Conservation (phyloP, 176 grass and related monocot genomes). For the Bothriochloa decipiens region DNA sequence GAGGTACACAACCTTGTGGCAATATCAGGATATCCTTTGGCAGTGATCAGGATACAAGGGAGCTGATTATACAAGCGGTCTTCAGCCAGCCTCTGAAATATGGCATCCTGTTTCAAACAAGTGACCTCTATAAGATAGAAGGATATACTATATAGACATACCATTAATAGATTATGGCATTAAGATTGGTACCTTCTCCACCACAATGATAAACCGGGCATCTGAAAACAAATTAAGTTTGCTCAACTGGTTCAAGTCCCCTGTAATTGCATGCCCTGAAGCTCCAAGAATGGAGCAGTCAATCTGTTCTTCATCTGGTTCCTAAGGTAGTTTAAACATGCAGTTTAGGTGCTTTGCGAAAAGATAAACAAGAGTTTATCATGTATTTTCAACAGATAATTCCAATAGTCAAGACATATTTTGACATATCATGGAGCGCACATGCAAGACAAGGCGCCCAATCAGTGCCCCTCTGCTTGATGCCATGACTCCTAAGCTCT, state of each 20-base stretch:
- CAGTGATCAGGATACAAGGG: conserved; percentile 85
- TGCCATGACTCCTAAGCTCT: conserved; percentile 91
- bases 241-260: conserved; percentile 68
- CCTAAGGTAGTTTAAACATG: conserved; percentile 50
- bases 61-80: conserved; percentile 79
- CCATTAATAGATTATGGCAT: neutral
- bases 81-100: conserved; percentile 98
- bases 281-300: conserved; percentile 86
- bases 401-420: conserved; percentile 28
- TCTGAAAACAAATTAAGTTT: conserved; percentile 75
- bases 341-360: conserved; percentile 19
- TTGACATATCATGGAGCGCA: conserved; percentile 31
- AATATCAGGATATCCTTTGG: conserved; percentile 98
- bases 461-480: conserved; percentile 82
- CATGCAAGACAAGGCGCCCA: conserved; percentile 73
- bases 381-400: neutral
- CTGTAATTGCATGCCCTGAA: conserved; percentile 76
- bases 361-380: neutral
- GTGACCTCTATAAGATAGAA: neutral
- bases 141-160: neutral
- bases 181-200: conserved; percentile 75
- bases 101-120: conserved; percentile 71
- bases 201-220: conserved; percentile 75
- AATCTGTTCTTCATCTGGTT: conserved; percentile 57
- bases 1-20: conserved; percentile 73